Evolutionary conservation across 805 yeast genomes (phyloP).

Genomic region (Scheffersomyces lignosus): DNA sequence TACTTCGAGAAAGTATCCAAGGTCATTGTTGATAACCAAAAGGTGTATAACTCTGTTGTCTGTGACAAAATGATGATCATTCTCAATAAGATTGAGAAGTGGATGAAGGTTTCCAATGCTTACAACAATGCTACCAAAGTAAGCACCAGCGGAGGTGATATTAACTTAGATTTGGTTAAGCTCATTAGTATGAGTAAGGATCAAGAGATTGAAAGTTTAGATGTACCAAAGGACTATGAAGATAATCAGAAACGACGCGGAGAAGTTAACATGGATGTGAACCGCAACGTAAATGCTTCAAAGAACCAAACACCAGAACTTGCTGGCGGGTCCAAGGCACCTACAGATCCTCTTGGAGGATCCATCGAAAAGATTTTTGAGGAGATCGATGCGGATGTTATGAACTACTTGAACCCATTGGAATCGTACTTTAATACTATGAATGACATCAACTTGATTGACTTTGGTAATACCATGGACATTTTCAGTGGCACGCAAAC

Average conservation of each 20-base stretch:
- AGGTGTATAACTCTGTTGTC: constrained; percentile 18
- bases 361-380: constrained; percentile 29
- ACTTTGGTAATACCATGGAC: background rate
- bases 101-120: constrained; percentile 25
- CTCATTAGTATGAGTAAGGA: constrained; percentile 31
- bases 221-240: constrained; percentile 21
- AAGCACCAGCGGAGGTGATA: background rate
- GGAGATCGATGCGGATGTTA: constrained; percentile 30
- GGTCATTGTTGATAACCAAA: constrained; percentile 18
- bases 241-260: constrained; percentile 1
- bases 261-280: background rate
- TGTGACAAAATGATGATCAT: constrained; percentile 24
- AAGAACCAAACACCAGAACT: background rate
- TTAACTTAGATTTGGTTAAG: constrained; percentile 19
- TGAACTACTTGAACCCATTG: constrained; percentile 27
- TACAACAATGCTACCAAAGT: constrained; percentile 5
- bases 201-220: constrained; percentile 30
- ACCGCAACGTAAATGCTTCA: background rate
- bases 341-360: constrained; percentile 1
- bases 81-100: constrained; percentile 23
- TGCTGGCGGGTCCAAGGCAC: background rate
- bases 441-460: too few species aligned
- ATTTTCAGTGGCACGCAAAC: constrained; percentile 1
- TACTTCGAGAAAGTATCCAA: constrained; percentile 18
- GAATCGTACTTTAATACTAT: constrained; percentile 22